Percentiles rank a stretch among this genome's conserved stretches.
Evolutionary conservation across 257 asterid genomes (phyloP).

Genomic region (Nicotiana paniculata): DNA sequence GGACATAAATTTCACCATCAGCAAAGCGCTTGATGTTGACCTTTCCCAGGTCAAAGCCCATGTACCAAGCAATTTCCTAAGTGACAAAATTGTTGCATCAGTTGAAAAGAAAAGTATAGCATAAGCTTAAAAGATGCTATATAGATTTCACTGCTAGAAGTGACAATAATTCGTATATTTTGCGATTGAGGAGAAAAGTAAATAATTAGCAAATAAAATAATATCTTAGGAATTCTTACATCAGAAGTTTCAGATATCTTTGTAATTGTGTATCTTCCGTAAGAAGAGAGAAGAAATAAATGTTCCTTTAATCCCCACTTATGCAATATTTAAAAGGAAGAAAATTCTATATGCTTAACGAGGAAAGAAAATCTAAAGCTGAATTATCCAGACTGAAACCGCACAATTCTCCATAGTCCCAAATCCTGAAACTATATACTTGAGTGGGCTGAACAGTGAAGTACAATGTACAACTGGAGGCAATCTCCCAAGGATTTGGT

Average conservation of each 20-base stretch:
- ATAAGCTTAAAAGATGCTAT: background rate
- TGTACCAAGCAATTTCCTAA: conserved; percentile 89
- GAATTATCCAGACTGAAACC: background rate
- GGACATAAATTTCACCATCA: conserved; percentile 91
- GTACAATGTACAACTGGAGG: background rate
- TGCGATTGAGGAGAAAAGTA: background rate
- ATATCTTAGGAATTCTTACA: background rate
- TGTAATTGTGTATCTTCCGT: background rate
- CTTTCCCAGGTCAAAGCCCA: conserved; percentile 81
- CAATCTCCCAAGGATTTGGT: background rate
- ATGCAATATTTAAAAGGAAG: background rate
- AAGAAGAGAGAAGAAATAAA: background rate
- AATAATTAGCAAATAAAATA: background rate
- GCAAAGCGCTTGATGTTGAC: conserved; percentile 69
- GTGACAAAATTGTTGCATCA: conserved; percentile 10
- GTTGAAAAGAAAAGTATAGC: background rate
- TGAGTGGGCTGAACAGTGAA: background rate
- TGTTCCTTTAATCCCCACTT: background rate
- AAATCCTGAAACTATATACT: background rate
- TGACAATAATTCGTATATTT: background rate
- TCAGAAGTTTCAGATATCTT: background rate
- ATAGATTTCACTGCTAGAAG: background rate
- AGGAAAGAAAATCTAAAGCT: background rate
- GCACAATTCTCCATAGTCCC: background rate
- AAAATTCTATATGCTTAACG: background rate